Conservation (phyloP, 2,329 filamentous ascomycete species). For the Ascochyta lentis region DNA sequence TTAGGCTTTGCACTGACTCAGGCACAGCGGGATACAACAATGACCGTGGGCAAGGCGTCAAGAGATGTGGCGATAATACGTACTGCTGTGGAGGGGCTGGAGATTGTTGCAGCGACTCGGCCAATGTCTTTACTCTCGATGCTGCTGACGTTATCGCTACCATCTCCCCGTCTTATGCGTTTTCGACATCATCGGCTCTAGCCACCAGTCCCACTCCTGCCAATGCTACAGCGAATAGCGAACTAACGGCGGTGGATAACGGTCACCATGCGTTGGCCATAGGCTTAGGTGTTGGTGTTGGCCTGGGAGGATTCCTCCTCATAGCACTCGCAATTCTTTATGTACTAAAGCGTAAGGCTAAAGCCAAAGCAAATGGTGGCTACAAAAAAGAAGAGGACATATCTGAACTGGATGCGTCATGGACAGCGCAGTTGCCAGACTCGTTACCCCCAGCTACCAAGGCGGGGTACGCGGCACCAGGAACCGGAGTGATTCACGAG, state of each 20-base stretch:
- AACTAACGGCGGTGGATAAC: neutral
- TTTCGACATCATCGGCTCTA: slow-evolving; percentile 10
- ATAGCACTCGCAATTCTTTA: slow-evolving; percentile 17
- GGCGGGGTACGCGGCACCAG: neutral
- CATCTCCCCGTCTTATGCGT: slow-evolving; percentile 12
- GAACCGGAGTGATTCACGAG: slow-evolving; percentile 2
- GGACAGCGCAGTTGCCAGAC: slow-evolving; percentile 3
- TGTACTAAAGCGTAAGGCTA: slow-evolving; percentile 3
- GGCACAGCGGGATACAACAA: slow-evolving; percentile 9
- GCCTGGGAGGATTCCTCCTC: slow-evolving; percentile 20
- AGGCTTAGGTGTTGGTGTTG: slow-evolving; percentile 29
- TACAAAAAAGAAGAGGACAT: slow-evolving; percentile 3
- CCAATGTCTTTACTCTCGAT: slow-evolving; percentile 23
- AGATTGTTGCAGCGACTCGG: slow-evolving; percentile 27
- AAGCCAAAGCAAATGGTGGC: neutral
- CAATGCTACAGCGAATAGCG: slow-evolving; percentile 2
- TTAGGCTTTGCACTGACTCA: slow-evolving; percentile 9
- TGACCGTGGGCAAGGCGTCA: slow-evolving; percentile 25
- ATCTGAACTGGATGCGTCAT: slow-evolving; percentile 5
- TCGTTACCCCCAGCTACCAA: slow-evolving; percentile 3
- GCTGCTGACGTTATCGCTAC: slow-evolving; percentile 23
- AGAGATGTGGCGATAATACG: slow-evolving; percentile 22
- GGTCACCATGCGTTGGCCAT: slow-evolving; percentile 19
- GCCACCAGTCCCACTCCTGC: slow-evolving; percentile 6
- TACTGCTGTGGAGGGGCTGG: slow-evolving; percentile 28